Evolutionary conservation across 139 green algal genomes (phyloP), one percentile per base, ranked within the genome.

Genomic region (Volvox africanus): DNA sequence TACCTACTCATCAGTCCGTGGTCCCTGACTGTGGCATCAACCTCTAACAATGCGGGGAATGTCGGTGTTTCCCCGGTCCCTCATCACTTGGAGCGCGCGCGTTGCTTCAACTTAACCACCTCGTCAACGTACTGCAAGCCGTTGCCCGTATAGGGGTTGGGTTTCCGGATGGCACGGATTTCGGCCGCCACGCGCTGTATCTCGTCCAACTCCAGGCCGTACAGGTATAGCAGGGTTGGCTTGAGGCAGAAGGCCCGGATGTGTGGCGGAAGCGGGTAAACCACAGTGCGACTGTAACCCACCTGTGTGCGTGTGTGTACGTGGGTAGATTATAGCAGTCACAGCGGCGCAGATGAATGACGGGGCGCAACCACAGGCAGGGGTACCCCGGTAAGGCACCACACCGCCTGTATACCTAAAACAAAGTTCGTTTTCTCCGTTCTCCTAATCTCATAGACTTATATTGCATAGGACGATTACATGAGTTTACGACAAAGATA

Each of bases 61-160:
- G n/a, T n/a, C n/a, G n/a, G n/a, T n/a, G n/a, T 55, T 55, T 55
- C 44, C 80, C 16, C 22, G 24, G 14, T 61, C 30, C 32, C 17
- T 20, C 50, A 67, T 80, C 88, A 94, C 92, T 94, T 94, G 83
- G 82, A 87, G 82, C 91, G 80, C 12, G 90, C 90, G 17, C 94
- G 71, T 86, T 93, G 82, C 91, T 94, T 95, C 32, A 94, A 82
- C 79, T 80, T 61, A 18, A 96, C 28, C 18, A 80, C 78, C 87
- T 96, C 94, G 9, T 91, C 93, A 36, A 95, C 65, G 79, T 95
- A 89, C 80, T 92, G 89, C 55, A 96, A 89, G 30, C 94, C 94
- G 79, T 96, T 96, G 76, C 94, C 94, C 21, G 94, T 96, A 92
- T 95, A 96, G 20, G 91, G 89, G 82, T 95, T 96, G 26, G 94